A percentile compares a stretch with the other conserved stretches of the same genome.
Conservation (phyloP, 768 basidiomycete species). For the Sarcomyxa edulis region DNA sequence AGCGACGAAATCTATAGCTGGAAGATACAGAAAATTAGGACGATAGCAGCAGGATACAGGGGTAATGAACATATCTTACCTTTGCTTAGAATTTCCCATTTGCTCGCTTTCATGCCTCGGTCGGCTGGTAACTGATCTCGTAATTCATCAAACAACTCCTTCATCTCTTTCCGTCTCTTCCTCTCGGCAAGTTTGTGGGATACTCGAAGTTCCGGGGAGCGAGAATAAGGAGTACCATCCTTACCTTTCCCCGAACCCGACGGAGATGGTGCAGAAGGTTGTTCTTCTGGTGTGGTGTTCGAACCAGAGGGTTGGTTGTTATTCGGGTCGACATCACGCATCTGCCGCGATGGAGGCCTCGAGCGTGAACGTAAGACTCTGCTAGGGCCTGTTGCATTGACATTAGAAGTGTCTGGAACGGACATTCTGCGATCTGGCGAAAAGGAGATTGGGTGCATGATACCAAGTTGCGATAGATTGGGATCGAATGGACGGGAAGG, state of each 20-base stretch:
- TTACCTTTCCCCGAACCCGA: constrained; percentile 33
- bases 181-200: constrained; percentile 97
- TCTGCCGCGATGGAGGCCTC: constrained; percentile 64
- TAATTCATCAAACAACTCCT: constrained; percentile 95
- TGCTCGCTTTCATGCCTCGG: constrained; percentile 93
- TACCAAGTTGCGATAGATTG: constrained; percentile 26
- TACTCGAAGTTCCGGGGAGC: constrained; percentile 90
- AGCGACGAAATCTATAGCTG: constrained; percentile 86
- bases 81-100: constrained; percentile 99
- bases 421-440: constrained; percentile 73
- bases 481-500: constrained; percentile 45
- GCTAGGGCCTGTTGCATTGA: constrained; percentile 34
- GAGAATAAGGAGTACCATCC: constrained; percentile 83
- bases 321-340: constrained; percentile 35
- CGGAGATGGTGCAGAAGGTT: constrained; percentile 30
- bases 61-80: constrained; percentile 45
- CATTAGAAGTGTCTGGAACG: constrained; percentile 58
- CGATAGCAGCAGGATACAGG: constrained; percentile 6
- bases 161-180: constrained; percentile 98
- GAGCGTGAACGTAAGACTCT: constrained; percentile 62
- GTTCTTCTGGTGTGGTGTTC: constrained; percentile 33
- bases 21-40: constrained; percentile 9
- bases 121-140: constrained; percentile 90
- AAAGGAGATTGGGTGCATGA: constrained; percentile 57
- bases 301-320: constrained; percentile 24